These are phyloP conservation scores for Carex scoparia DNA, from an alignment of 176 grass and related monocot species.

Conservation along the genomic window DNA sequence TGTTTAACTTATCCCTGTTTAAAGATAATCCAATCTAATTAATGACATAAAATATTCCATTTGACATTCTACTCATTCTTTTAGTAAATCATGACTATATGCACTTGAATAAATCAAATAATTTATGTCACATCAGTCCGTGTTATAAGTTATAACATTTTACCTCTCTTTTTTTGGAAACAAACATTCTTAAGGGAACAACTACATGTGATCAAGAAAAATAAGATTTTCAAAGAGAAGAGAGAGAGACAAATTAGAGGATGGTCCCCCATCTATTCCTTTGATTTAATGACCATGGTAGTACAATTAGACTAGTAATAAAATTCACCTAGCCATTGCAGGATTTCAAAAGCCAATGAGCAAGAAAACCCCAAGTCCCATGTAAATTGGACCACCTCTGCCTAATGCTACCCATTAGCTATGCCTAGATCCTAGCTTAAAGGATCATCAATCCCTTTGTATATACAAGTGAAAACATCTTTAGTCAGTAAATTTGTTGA, in stretches of 20 bases:
- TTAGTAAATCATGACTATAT: not conserved
- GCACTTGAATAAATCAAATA: not conserved
- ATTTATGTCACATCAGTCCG: conserved; percentile 1
- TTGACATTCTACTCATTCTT: not conserved
- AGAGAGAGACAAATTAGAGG: not conserved
- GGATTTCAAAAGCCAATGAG: conserved; percentile 11
- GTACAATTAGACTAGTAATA: conserved; percentile 9
- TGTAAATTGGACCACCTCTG: conserved; percentile 25
- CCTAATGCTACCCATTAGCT: conserved; percentile 35
- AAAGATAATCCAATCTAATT: not conserved
- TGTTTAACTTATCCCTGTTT: not conserved
- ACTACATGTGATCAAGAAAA: conserved; percentile 28
- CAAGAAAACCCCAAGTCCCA: conserved; percentile 7
- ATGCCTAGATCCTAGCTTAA: conserved; percentile 44
- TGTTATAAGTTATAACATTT: not conserved
- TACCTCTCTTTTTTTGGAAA: conserved; percentile 20
- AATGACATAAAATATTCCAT: not conserved
- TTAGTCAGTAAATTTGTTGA: conserved; percentile 11
- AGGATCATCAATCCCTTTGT: conserved; percentile 35
- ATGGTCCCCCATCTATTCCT: conserved; percentile 3
- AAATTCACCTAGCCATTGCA: not conserved
- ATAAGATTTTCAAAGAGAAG: not conserved
- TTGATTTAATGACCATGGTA: not conserved
- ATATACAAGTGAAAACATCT: conserved; percentile 9
- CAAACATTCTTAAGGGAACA: conserved; percentile 26